These are phyloP conservation scores for Colletotrichum karsti DNA, from an alignment of 2,329 filamentous ascomycete species.

Conservation along the genomic window DNA sequence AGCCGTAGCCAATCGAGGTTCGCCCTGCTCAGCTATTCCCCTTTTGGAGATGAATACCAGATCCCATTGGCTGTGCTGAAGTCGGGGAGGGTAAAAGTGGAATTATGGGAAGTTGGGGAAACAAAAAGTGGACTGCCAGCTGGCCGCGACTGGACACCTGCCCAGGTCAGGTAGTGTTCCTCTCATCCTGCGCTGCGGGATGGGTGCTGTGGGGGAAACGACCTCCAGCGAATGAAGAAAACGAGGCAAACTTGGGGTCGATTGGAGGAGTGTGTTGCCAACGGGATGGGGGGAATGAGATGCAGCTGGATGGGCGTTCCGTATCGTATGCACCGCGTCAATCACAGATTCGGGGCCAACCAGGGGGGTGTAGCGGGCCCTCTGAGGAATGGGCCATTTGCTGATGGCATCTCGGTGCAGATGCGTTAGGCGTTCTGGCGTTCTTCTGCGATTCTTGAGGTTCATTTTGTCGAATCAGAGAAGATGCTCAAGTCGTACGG, in stretches of 20 bases:
- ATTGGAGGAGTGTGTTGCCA: not conserved
- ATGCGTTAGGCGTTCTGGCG: not conserved
- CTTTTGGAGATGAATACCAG: not conserved
- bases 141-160: not conserved
- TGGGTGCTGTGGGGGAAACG: not conserved
- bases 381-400: not conserved
- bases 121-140: not conserved
- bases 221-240: not conserved
- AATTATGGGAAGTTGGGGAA: not conserved
- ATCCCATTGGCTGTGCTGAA: not conserved
- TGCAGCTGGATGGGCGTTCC: not conserved
- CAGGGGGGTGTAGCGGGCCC: not conserved
- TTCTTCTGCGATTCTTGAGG: not conserved
- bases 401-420: not conserved
- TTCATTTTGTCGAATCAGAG: not conserved
- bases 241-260: not conserved
- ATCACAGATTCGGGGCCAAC: not conserved
- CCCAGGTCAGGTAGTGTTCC: not conserved
- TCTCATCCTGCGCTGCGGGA: too few relatives aligned
- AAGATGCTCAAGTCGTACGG: slow-evolving; percentile 1
- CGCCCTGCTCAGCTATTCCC: slow-evolving; percentile 5
- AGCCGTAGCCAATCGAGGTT: slow-evolving; percentile 20
- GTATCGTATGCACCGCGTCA: slow-evolving; percentile 1
- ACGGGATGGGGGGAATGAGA: not conserved
- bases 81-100: not conserved